Evolutionary conservation across 2,329 filamentous ascomycete genomes (phyloP).

Genomic region (Epichloe sylvatica): DNA sequence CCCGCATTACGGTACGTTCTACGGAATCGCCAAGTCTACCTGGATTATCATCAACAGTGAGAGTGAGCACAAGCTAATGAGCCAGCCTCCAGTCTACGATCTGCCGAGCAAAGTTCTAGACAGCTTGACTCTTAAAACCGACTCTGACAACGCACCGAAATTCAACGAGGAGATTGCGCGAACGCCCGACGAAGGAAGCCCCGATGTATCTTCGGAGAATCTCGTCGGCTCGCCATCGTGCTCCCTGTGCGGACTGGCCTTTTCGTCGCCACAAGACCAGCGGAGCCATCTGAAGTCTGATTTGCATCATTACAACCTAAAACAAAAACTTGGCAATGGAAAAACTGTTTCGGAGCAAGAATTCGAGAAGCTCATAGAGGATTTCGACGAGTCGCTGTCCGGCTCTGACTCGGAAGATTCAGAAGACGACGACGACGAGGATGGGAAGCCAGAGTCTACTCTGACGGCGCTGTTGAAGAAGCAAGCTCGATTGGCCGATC

Average conservation of each 20-base stretch:
- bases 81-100: conserved; percentile 56
- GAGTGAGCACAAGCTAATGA: conserved; percentile 1
- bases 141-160: conserved; percentile 15
- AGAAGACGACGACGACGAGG: conserved; percentile 40
- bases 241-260: conserved; percentile 61
- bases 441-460: conserved; percentile 48
- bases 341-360: conserved; percentile 62
- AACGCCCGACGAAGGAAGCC: conserved; percentile 12
- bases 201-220: conserved; percentile 16
- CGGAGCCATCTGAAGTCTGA: conserved; percentile 79
- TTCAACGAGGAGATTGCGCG: conserved; percentile 11
- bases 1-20: conserved; percentile 34
- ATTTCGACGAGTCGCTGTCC: conserved; percentile 75
- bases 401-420: conserved; percentile 66
- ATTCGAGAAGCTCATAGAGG: conserved; percentile 73
- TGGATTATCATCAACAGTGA: neutral
- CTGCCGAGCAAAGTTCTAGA: conserved; percentile 60
- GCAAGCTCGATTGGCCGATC: conserved; percentile 58
- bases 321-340: conserved; percentile 68
- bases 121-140: conserved; percentile 41
- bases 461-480: conserved; percentile 67
- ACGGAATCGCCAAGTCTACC: neutral
- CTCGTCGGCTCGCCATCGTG: conserved; percentile 59
- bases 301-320: conserved; percentile 86
- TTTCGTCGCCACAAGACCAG: conserved; percentile 64